Evolutionary conservation across 2,329 filamentous ascomycete genomes (phyloP), one percentile per base, ranked within the genome.

Genomic region (Stachybotrys elegans): DNA sequence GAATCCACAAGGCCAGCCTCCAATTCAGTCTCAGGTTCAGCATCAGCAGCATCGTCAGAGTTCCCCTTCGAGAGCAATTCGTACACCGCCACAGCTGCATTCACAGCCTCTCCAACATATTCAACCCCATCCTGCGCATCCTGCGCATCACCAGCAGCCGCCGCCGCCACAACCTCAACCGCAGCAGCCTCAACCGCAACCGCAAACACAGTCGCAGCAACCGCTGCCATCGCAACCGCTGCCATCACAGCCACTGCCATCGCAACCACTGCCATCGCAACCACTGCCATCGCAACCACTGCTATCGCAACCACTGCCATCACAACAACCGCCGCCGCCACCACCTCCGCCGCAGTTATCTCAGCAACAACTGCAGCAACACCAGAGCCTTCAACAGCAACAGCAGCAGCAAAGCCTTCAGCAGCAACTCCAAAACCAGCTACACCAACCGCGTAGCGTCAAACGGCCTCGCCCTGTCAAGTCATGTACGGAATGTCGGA

Each of bases 401-500:
- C 55, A 55, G 21, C 52, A 58, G 39, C 51, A 46, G 3, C 45
- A 49, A 16, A 52, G 47, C 25, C 48, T 48, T 29, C 57, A 57
- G 17, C 40, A 42, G 5, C 39, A 34, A 19, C 47, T 45, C 29
- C 56, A 52, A 8, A 38, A 32, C n/a, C 52, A 54, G 25, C 54
- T 57, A 23, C 60, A 57, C n/a, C 65, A 62, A 9, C 57, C 65
- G 39, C 66, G 70, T 40, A 74, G 71, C 50, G 73, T 78, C 42
- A 78, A 78, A 54, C 66, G 75, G 23, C 73, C 74, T 3, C 62
- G 75, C 7, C 75, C 75, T 4, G 75, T 78, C 48, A 78, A 78
- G 55, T 77, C 73, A 4, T 79, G 75, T 55, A 72, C 72, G 45
- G 73, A 76, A 51, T 79, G 78, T 52, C 69, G 78, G 43, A 78